phyloP scores from a whole-genome alignment of 2,329 filamentous ascomycete species.

The Trichoderma aggressivum region DNA sequence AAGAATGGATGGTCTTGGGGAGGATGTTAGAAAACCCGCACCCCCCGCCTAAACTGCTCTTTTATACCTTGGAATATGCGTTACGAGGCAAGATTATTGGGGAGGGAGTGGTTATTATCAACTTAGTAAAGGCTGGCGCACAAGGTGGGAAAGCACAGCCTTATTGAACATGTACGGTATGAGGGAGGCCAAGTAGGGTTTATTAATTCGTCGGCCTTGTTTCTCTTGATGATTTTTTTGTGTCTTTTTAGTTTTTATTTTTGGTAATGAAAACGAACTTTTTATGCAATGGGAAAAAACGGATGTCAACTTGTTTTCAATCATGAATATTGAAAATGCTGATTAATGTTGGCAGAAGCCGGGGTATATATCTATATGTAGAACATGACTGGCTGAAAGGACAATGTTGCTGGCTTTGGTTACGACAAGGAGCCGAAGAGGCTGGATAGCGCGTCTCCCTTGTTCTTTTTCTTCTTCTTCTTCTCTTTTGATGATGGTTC shows the following conservation, averaged over 20 bases:
- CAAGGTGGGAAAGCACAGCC: constrained; percentile 28
- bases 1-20: not conserved
- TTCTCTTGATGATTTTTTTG: constrained; percentile 24
- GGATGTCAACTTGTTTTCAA: not conserved
- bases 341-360: not conserved
- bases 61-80: constrained; percentile 17
- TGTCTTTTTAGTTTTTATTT: constrained; percentile 24
- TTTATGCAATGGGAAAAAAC: not conserved
- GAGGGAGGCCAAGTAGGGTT: constrained; percentile 24
- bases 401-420: not conserved
- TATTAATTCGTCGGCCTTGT: constrained; percentile 24
- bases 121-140: constrained; percentile 27
- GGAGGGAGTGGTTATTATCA: constrained; percentile 18
- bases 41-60: not conserved
- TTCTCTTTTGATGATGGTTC: constrained; percentile 24
- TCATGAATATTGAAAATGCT: not conserved
- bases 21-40: not conserved
- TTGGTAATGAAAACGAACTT: constrained; percentile 18
- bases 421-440: constrained; percentile 59
- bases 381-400: not conserved
- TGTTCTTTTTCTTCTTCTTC: constrained; percentile 54
- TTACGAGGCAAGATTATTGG: constrained; percentile 8
- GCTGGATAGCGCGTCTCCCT: constrained; percentile 67
- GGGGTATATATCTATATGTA: not conserved
- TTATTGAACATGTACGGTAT: constrained; percentile 26